phyloP scores from a whole-genome alignment of 2,329 filamentous ascomycete genomes.

The Alternaria longipes region DNA sequence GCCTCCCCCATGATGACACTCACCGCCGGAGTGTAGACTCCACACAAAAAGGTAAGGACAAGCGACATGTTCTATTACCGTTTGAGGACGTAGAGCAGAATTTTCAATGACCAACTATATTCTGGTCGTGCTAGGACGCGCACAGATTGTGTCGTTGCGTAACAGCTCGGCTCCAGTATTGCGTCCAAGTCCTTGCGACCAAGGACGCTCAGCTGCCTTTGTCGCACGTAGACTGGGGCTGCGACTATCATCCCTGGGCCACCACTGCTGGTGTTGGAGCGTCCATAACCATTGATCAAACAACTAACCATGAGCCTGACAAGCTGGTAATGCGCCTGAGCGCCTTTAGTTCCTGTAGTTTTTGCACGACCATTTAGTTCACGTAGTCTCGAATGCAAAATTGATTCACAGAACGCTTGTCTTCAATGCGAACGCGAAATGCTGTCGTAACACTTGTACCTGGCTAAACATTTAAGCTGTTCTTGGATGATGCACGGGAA shows the following conservation, averaged over 20 bases:
- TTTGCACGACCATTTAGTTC: not conserved
- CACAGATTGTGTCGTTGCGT: not conserved
- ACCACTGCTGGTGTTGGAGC: not conserved
- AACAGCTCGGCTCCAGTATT: not conserved
- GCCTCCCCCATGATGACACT: constrained; percentile 10
- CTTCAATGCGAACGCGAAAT: not conserved
- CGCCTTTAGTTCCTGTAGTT: not conserved
- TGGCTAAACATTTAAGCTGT: constrained; percentile 10
- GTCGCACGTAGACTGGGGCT: not conserved
- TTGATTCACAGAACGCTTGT: not conserved
- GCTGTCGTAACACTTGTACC: constrained; percentile 11
- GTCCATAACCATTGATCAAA: not conserved
- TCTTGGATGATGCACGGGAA: constrained; percentile 10
- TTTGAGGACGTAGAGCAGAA: not conserved
- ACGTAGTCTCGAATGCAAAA: not conserved
- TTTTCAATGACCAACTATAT: not conserved
- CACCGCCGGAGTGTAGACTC: not conserved
- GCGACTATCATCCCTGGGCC: not conserved
- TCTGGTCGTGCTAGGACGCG: not conserved
- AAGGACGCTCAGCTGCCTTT: not conserved
- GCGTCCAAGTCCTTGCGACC: not conserved
- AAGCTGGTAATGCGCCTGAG: not conserved
- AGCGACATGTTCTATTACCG: not conserved
- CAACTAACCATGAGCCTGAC: not conserved
- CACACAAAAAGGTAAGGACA: not conserved